Evolutionary conservation across 164 flowering plant genomes (phyloP), one percentile per base, ranked within the genome.

Genomic region (Nelumbo lutea): DNA sequence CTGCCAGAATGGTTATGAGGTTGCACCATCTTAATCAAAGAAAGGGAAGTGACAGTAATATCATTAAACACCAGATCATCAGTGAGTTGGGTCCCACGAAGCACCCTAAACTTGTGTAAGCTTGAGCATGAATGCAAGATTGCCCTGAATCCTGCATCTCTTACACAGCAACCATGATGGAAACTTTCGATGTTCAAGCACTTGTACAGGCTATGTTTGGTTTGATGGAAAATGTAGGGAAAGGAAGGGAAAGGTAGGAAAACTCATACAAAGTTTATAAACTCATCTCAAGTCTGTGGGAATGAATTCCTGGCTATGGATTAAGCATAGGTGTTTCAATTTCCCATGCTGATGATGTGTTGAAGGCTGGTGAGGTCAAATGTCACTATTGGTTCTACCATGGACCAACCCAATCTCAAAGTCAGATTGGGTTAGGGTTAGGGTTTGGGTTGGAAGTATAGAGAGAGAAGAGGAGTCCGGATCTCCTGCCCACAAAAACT

Each of bases 131-230:
- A 83, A 75, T 92, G 97, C 77, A 95, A 70, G 70, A 95, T 80
- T 45, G 97, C 88, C 75, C 86, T 86, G 77, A 89, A 89, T 50
- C 97, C 99, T 2, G 97, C 76, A 79, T 95, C 99, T 4, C 97
- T 92, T 43, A 95, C 96, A 58, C 88, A 94, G 62, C 89, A 90
- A 76, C 93, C 97, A 62, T 92, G 96, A 78, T 71, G 88, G 59
- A 95, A 89, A 68, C 94, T 90, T 79, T 92, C 97, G 80, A 92
- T 81, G 45, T 68, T 75, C 42, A 86, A 78, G 75, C 99, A 89
- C 48, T 75, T 86, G 69, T 92, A 93, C 68, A 27, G 27, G 94
- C 96, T 94, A 95, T 84, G 0, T 27, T 27, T 27, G 27, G 27
- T 27, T 27, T 27, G 27, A 27, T 27, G 27, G 27, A 27, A 27